Evolutionary conservation across 2,329 filamentous ascomycete genomes (phyloP).

Genomic region (Xylaria sp.): DNA sequence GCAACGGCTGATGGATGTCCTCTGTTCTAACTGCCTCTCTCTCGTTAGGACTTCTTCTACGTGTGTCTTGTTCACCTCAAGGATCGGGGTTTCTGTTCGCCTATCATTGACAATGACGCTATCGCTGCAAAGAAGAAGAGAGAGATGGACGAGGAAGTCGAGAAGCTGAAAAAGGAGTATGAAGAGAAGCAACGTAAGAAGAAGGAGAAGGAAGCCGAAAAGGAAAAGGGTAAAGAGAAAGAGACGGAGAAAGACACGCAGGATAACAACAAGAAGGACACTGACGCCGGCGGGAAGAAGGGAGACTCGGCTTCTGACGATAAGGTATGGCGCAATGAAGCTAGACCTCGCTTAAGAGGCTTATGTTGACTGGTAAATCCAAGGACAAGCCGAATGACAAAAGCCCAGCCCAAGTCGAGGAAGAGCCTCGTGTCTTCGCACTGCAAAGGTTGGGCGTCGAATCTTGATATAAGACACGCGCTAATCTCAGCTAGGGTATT

Average conservation of each 20-base stretch:
- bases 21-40: constrained; percentile 16
- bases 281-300: constrained; percentile 46
- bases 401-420: constrained; percentile 52
- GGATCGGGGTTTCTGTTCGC: constrained; percentile 79
- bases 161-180: constrained; percentile 75
- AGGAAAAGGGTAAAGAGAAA: constrained; percentile 55
- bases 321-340: constrained; percentile 34
- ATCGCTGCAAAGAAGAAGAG: constrained; percentile 69
- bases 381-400: constrained; percentile 48
- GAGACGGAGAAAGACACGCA: constrained; percentile 54
- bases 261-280: constrained; percentile 39
- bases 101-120: constrained; percentile 72
- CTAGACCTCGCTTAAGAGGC: neutral
- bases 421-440: constrained; percentile 80
- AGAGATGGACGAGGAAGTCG: constrained; percentile 67
- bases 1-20: neutral
- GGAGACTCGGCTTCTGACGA: constrained; percentile 42
- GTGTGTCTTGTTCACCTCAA: constrained; percentile 83
- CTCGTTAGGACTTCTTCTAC: constrained; percentile 80
- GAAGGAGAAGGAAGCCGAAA: constrained; percentile 69
- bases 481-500: constrained; percentile 67
- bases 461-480: neutral
- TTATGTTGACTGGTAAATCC: constrained; percentile 3
- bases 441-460: constrained; percentile 69
- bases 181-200: constrained; percentile 74